Percentiles rank a stretch among this genome's conserved stretches.
Conservation (phyloP, 805 yeast genomes). For the Candida chilensis region DNA sequence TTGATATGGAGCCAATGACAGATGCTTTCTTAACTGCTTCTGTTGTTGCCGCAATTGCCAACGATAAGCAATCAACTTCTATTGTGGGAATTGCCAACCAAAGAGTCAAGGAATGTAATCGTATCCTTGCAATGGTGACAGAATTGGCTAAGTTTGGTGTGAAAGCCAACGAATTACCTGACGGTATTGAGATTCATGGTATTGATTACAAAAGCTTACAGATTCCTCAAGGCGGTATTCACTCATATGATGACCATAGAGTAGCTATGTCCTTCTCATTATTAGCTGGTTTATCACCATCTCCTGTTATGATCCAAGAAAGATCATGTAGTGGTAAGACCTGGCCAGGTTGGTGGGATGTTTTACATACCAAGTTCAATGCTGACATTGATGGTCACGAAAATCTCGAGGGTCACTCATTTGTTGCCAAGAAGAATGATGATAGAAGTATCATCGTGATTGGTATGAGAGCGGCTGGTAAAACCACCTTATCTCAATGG, state of each 20-base stretch:
- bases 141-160: constrained; percentile 91
- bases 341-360: constrained; percentile 99
- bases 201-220: constrained; percentile 38
- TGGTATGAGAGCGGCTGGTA: constrained; percentile 99
- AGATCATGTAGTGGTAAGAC: constrained; percentile 94
- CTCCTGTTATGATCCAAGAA: constrained; percentile 68
- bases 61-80: constrained; percentile 45
- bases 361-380: constrained; percentile 59
- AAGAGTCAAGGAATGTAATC: constrained; percentile 94
- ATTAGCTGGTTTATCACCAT: constrained; percentile 57
- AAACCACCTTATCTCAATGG: constrained; percentile 78
- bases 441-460: constrained; percentile 63
- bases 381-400: constrained; percentile 68
- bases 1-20: constrained; percentile 99
- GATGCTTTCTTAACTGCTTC: constrained; percentile 97
- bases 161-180: constrained; percentile 72
- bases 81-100: constrained; percentile 97
- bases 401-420: constrained; percentile 8
- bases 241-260: constrained; percentile 90
- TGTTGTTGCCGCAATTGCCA: constrained; percentile 93
- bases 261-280: constrained; percentile 97
- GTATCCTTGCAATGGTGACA: constrained; percentile 90
- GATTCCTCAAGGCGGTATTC: constrained; percentile 59
- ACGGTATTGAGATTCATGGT: constrained; percentile 87
- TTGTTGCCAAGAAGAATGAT: constrained; percentile 21